Evolutionary conservation across 2,329 filamentous ascomycete genomes (phyloP), one percentile per base, ranked within the genome.

Genomic region (Stromatinia cepivora): DNA sequence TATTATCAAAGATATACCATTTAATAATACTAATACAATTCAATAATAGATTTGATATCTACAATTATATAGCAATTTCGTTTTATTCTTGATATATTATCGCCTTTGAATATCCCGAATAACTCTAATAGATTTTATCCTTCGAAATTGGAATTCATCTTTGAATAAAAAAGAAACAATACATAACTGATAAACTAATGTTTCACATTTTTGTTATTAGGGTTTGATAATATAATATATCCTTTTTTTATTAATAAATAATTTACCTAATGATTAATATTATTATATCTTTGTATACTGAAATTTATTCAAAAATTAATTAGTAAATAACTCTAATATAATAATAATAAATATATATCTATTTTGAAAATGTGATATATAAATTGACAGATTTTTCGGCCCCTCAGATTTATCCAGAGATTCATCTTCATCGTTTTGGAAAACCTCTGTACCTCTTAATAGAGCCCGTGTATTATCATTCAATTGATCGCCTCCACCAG

Each of bases 101-200:
- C 8, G 31, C 58, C 25, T 42, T 28, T 62, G 58, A 45, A 62
- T 0, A 45, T 62, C 42, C 36, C 46, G 22, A 11, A 62, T 62
- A 42, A n/a, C 20, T 46, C n/a, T 62, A 46, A 28, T 45, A 39
- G 58, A 20, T 39, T 22, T 3, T n/a, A 15, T 28, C 39, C 39
- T 62, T 28, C 58, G 39, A n/a, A 62, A 11, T 8, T 62, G 58
- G n/a, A 62, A 62, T 46, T 62, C 58, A 46, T 62, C 39, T 39
- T 39, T 34, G 58, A 62, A 46, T 4, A 62, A 3, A 11, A 62
- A 7, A 28, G 34, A 34, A 46, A 62, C 39, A 25, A 42, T 48
- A 25, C 7, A 34, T 39, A 4, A 28, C 22, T 45, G 15, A 39
- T 45, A 62, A 20, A 6, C 4, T 42, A 11, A 6, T 28, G 36